Base-by-base conservation (phyloP, 371 early-diverging fungal genomes). In the Nematocida sp. region DNA sequence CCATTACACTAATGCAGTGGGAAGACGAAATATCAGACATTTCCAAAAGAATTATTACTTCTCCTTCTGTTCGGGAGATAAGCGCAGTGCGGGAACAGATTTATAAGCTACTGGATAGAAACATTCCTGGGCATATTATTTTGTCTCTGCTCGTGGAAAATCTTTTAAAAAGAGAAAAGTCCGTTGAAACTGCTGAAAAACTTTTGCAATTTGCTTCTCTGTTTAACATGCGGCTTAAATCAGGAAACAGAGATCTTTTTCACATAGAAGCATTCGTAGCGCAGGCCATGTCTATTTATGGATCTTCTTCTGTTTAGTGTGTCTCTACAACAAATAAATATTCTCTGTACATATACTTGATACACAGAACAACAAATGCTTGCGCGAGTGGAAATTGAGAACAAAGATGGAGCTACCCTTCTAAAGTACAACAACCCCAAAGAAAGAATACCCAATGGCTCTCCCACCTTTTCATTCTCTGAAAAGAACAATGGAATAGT, bases 191-290 rank as follows among this genome's bases (percentile, higher is more conserved):
- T 25, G 53, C 65, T 18, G 64, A 13, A 26, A 38, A n/a, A n/a
- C 33, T 66, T 26, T 48, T 51, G 3, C 89, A 77, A 32, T 32
- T 36, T 25, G 75, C 77, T 1, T 45, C 80, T 30, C 77, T 55
- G 64, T 82, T 79, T 78, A 65, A 80, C 9, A 77, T 78, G 55
- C 82, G 83, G 92, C 93, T 96, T 77, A 86, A 87, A 35, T 76
- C 85, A 16, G 99, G 97, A 0, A 87, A 85, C 50, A 97, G 96
- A 85, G 86, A 89, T 0, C 92, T 99, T 20, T 91, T 94, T 78
- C 97, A 99, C 83, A 82, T 99, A 33, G 99, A 99, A 83, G 94
- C 94, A 0, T 97, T 93, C 85, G 89, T 90, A 16, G 91, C 92
- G 35, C 35, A 49, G 23, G 65, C 63, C 16, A 81, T 83, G 81